phyloP scores from a whole-genome alignment of 2,329 filamentous ascomycete genomes.

The Triangularia verruculosa region DNA sequence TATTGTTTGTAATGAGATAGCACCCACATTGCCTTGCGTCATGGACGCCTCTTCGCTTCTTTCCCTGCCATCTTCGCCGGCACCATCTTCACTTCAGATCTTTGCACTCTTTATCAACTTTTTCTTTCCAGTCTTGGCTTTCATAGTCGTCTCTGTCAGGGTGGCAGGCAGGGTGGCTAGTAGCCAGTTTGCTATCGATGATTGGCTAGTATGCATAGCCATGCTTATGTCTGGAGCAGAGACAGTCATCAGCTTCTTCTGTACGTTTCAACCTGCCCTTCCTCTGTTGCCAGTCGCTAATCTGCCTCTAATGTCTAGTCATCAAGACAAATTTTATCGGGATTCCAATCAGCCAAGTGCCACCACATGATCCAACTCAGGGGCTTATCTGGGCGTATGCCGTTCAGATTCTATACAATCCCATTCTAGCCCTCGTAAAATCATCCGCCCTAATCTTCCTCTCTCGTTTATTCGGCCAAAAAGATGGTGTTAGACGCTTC shows the following conservation, averaged over 20 bases:
- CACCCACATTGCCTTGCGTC: conserved; percentile 17
- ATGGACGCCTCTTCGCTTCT: conserved; percentile 24
- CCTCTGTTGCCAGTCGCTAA: neutral
- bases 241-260: conserved; percentile 32
- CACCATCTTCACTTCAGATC: conserved; percentile 27
- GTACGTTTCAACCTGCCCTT: conserved; percentile 19
- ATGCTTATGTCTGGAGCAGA: conserved; percentile 33
- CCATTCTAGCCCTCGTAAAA: conserved; percentile 37
- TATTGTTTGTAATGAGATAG: conserved; percentile 27
- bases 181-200: conserved; percentile 30
- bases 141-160: conserved; percentile 28
- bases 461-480: conserved; percentile 33
- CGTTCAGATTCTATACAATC: conserved; percentile 37
- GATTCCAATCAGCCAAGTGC: conserved; percentile 25
- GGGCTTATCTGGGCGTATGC: conserved; percentile 33
- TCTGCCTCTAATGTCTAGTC: conserved; percentile 23
- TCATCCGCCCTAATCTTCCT: conserved; percentile 36
- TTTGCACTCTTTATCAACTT: conserved; percentile 33
- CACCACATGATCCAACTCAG: conserved; percentile 27
- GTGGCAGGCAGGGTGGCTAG: conserved; percentile 28
- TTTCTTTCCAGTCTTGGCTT: conserved; percentile 31
- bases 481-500: conserved; percentile 28
- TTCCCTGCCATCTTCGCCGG: conserved; percentile 17
- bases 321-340: conserved; percentile 34
- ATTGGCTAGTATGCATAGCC: conserved; percentile 33